Evolutionary conservation across 2,329 filamentous ascomycete species (phyloP).

Genomic region (Aspergillus sp.): DNA sequence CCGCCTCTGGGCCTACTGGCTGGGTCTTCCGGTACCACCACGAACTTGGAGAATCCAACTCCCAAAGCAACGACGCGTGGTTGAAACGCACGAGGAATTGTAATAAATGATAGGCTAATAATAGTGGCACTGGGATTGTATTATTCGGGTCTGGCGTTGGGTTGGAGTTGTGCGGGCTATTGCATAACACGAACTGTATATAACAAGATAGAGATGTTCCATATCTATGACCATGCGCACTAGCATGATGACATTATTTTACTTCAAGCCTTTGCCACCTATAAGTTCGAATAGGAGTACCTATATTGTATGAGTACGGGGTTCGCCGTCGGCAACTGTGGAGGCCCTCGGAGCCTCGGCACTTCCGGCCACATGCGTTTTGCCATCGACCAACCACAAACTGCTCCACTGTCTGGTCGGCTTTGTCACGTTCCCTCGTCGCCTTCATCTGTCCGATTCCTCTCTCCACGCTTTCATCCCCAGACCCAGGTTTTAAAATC

Average conservation of each 20-base stretch:
- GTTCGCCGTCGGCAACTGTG: slow-evolving; percentile 10
- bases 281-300: not conserved
- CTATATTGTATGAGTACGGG: not conserved
- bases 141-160: slow-evolving; percentile 1
- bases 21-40: slow-evolving; percentile 60
- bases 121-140: not conserved
- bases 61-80: slow-evolving; percentile 31
- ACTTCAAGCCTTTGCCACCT: no score
- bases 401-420: slow-evolving; percentile 18
- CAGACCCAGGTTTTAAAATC: slow-evolving; percentile 2
- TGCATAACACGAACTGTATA: not conserved
- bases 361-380: slow-evolving; percentile 21
- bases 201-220: not conserved
- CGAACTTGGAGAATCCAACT: slow-evolving; percentile 56
- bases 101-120: not conserved
- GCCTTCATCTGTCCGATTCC: slow-evolving; percentile 8
- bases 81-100: slow-evolving; percentile 40
- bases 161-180: not conserved
- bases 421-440: slow-evolving; percentile 15
- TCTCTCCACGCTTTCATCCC: slow-evolving; percentile 9
- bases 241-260: not conserved
- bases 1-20: slow-evolving; percentile 61
- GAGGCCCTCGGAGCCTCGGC: slow-evolving; percentile 18
- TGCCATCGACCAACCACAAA: not conserved
- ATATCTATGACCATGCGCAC: not conserved